Evolutionary conservation across 176 grass and related monocot species (phyloP).

Genomic region (Musa schizocarpa): DNA sequence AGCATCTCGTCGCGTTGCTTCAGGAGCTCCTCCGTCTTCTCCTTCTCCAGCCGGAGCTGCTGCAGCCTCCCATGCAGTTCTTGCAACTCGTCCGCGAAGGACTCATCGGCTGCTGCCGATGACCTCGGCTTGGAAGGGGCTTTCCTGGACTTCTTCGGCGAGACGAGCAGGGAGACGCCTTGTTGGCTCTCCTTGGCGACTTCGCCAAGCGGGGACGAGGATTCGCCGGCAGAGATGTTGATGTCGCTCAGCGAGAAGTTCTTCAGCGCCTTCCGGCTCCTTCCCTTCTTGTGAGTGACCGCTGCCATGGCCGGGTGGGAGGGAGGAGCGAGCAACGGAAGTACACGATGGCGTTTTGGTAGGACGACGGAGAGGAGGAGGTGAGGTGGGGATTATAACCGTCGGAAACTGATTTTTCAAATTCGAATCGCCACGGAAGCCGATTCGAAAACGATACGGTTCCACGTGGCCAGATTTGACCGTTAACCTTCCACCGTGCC

Average conservation of each 20-base stretch:
- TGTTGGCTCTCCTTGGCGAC: slow-evolving; percentile 16
- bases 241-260: slow-evolving; percentile 47
- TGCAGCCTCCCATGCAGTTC: slow-evolving; percentile 69
- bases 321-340: not conserved
- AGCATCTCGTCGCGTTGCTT: slow-evolving; percentile 55
- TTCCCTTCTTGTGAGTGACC: slow-evolving; percentile 30
- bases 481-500: not conserved
- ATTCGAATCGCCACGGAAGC: not conserved
- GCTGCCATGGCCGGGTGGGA: slow-evolving; percentile 8
- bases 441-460: not conserved
- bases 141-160: slow-evolving; percentile 40
- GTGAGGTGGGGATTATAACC: not conserved
- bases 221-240: slow-evolving; percentile 56
- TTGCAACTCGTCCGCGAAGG: slow-evolving; percentile 36
- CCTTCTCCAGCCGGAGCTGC: slow-evolving; percentile 75
- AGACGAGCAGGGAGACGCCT: not conserved
- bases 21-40: slow-evolving; percentile 69
- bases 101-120: not conserved
- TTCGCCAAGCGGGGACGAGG: not conserved
- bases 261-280: slow-evolving; percentile 51
- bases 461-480: not conserved
- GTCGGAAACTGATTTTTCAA: not conserved
- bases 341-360: not conserved
- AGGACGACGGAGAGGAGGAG: not conserved
- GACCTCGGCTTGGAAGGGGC: not conserved